Evolutionary conservation across 495 filamentous ascomycete species (phyloP), one percentile per base, ranked within the genome.

Genomic region (Neurospora sp.): DNA sequence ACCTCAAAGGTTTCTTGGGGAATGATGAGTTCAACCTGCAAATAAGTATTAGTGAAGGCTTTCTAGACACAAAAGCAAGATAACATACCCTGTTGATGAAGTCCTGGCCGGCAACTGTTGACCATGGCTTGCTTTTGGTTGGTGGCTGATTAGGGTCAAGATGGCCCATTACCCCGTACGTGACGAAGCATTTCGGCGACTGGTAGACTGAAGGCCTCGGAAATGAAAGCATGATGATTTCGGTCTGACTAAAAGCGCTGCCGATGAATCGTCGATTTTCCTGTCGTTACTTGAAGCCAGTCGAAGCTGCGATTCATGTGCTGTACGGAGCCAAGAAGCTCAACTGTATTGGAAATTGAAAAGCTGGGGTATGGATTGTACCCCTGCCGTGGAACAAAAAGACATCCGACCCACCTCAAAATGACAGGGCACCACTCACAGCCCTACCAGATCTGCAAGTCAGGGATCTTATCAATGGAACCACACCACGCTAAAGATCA

Each of bases 181-280:
- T 92, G 70, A 91, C 90, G 81, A 88, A 91, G 81, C 90, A 92
- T 84, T 94, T 98, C n/a, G 86, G 82, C 59, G 88, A 84, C 73
- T 89, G 88, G 78, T 85, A 83, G 10, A 88, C 85, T 42, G 87
- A 84, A 40, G 86, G 84, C 18, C 86, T 82, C 35, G 82, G 77
- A 70, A 91, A 86, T 38, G 89, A 84, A 37, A 91, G 83, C 91
- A 93, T 92, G 8, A 69, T 76, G 48, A n/a, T 31, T 44, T 41
- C 59, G 31, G 12, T 48, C 0, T 3, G 20, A 3, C 8, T 8
- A 4, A 6, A 9, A 0, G 35, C 12, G 6, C 14, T 37, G 12
- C 54, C 7, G 54, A 37, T 66, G 27, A 12, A 66, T 16, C 54
- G 10, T 14, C 27, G 27, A 35, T 31, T 3, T 8, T 37, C 7